These are phyloP conservation scores for Venturiaceae sp. DNA, from an alignment of 2,329 filamentous ascomycete genomes.

Conservation along the genomic window DNA sequence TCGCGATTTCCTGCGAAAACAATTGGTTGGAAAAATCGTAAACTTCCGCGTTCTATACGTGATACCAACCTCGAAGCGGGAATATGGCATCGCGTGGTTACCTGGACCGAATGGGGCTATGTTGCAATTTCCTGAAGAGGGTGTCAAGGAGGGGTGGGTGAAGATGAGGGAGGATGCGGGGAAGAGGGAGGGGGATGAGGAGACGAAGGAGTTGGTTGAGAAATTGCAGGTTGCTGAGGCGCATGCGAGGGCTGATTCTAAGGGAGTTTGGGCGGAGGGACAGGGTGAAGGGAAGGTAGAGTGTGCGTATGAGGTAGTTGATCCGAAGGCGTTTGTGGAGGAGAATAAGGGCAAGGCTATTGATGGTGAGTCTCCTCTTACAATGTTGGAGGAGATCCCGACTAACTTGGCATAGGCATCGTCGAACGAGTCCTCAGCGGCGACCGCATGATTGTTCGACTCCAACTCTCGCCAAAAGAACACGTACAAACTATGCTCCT, in stretches of 20 bases:
- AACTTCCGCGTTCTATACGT: conserved; percentile 81
- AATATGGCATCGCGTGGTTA: conserved; percentile 76
- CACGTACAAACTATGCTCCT: conserved; percentile 85
- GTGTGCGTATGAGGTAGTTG: conserved; percentile 67
- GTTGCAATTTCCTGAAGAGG: conserved; percentile 62
- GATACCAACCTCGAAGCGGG: conserved; percentile 71
- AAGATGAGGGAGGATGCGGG: conserved; percentile 92
- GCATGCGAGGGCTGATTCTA: conserved; percentile 66
- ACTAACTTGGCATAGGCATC: conserved; percentile 34
- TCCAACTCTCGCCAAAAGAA: conserved; percentile 71
- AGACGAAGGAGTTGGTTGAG: conserved; percentile 60
- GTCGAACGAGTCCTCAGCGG: conserved; percentile 88
- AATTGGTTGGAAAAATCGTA: conserved; percentile 77
- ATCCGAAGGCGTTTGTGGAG: conserved; percentile 66
- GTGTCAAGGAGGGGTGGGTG: conserved; percentile 81
- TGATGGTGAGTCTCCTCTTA: conserved; percentile 41
- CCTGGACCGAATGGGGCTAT: conserved; percentile 53
- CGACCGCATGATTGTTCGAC: conserved; percentile 76
- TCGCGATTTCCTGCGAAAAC: conserved; percentile 79
- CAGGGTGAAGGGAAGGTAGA: conserved; percentile 54
- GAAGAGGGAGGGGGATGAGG: conserved; percentile 75
- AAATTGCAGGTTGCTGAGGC: conserved; percentile 68
- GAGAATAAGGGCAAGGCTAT: conserved; percentile 78
- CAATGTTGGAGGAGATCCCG: neutral
- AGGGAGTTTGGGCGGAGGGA: conserved; percentile 66